Evolutionary conservation across 306 rosid genomes (phyloP), one percentile per base, ranked within the genome.

Genomic region (Casuarina glauca): DNA sequence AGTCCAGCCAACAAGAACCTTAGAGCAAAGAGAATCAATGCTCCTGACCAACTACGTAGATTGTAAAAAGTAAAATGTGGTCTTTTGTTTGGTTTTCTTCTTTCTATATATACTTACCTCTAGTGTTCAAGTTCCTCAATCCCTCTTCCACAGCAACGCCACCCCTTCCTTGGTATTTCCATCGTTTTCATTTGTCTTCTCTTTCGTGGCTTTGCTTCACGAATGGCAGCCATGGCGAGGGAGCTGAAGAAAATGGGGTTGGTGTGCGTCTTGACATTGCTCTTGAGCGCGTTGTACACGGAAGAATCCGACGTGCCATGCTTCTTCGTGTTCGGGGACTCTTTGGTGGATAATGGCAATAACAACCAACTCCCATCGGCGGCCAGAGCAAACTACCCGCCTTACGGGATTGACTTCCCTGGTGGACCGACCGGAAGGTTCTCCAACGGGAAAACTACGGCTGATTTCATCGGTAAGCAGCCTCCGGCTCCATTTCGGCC

Each of bases 281-380:
- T 77, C 42, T 4, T 89, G 70, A 72, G 52, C 71, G 15, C 72
- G 57, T 66, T 82, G 88, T 68, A 67, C 60, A 19, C 72, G 36
- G 85, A 67, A 17, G 80, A 76, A 82, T 85, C 50, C 48, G 97
- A 87, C 86, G 97, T 81, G 41, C 97, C 97, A 43, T 91, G 99
- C 76, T 95, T 87, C 82, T 95, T 95, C 90, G 87, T 93, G 0
- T 95, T 95, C 83, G 99, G 99, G 3, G 99, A 95, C 79, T 95
- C 97, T 0, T 75, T 88, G 87, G 97, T 93, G 42, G 97, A 95
- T 72, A 89, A 90, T 85, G 97, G 97, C 26, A 95, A 95, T 74
- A 95, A 93, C 64, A 93, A 95, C 76, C 87, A 76, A 70, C 99
- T 95, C 44, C 60, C 42, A 2, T 91, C 99, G 51, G 70, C 89